Percentiles rank a stretch among this genome's conserved stretches.
phyloP scores from a whole-genome alignment of 148 eudicot species.

The Talinum fruticosum region DNA sequence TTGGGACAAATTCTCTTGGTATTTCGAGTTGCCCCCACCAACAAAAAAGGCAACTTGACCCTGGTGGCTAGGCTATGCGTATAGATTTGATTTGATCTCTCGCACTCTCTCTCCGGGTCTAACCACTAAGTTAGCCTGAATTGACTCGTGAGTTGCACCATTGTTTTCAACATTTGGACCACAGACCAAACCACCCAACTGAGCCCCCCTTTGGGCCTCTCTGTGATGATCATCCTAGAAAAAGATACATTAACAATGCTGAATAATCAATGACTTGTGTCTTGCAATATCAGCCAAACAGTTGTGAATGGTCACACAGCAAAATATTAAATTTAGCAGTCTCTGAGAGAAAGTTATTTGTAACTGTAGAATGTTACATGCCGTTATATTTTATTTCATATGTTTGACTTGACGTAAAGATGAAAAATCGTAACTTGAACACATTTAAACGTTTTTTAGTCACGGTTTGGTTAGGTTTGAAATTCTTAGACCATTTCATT shows the following conservation, averaged over 20 bases:
- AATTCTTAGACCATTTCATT: too few relatives aligned
- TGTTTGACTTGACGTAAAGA: too few relatives aligned
- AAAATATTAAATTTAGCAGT: too few relatives aligned
- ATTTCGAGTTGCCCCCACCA: background rate
- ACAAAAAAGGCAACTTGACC: background rate
- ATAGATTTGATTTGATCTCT: background rate
- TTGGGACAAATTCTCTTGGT: conserved; percentile 4
- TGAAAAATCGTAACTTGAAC: too few relatives aligned
- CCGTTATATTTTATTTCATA: too few relatives aligned
- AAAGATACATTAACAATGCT: background rate
- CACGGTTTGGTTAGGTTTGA: too few relatives aligned
- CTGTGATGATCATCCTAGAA: background rate
- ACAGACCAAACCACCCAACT: background rate
- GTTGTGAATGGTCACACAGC: too few relatives aligned
- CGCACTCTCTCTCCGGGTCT: background rate
- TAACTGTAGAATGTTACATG: too few relatives aligned
- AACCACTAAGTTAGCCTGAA: background rate
- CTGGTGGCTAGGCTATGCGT: background rate
- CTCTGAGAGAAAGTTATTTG: too few relatives aligned
- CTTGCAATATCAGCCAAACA: too few relatives aligned
- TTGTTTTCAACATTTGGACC: conserved; percentile 2
- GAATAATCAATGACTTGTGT: too few relatives aligned
- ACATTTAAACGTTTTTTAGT: too few relatives aligned
- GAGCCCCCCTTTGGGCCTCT: background rate
- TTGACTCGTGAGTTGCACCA: background rate